Evolutionary conservation across 352 stramenopile species (phyloP).

Genomic region (Pythium dissimile): DNA sequence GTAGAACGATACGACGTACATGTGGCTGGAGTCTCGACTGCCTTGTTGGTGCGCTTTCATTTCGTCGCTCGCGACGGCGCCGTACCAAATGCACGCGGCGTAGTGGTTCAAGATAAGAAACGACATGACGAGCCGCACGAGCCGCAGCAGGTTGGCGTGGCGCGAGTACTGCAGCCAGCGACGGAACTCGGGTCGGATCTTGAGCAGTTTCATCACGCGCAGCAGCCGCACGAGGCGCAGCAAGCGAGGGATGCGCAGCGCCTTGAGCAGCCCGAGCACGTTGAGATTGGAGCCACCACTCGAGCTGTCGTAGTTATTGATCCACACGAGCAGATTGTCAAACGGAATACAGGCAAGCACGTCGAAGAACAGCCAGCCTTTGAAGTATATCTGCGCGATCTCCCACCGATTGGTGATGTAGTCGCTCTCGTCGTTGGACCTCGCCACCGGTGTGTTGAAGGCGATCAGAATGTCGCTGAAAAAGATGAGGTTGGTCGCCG

Average conservation of each 20-base stretch:
- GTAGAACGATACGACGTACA: conserved; percentile 72
- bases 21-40: conserved; percentile 26
- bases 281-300: conserved; percentile 38
- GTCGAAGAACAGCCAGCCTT: conserved; percentile 79
- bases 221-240: conserved; percentile 67
- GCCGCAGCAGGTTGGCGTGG: conserved; percentile 67
- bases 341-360: conserved; percentile 74
- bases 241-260: conserved; percentile 57
- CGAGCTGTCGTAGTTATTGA: conserved; percentile 31
- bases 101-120: conserved; percentile 82
- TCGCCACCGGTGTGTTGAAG: conserved; percentile 67
- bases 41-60: conserved; percentile 34
- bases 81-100: conserved; percentile 76
- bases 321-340: conserved; percentile 51
- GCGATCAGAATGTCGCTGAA: conserved; percentile 64
- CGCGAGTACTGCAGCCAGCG: conserved; percentile 83
- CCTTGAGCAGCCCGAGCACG: conserved; percentile 66
- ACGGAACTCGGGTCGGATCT: conserved; percentile 64
- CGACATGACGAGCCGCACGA: conserved; percentile 57
- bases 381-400: conserved; percentile 54
- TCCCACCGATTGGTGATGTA: conserved; percentile 60
- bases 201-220: conserved; percentile 67
- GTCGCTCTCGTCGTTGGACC: conserved; percentile 34
- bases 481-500: conserved; percentile 66
- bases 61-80: conserved; percentile 47